Base-by-base conservation (phyloP, 345 rosid genomes). In the Corchorus olitorius region DNA sequence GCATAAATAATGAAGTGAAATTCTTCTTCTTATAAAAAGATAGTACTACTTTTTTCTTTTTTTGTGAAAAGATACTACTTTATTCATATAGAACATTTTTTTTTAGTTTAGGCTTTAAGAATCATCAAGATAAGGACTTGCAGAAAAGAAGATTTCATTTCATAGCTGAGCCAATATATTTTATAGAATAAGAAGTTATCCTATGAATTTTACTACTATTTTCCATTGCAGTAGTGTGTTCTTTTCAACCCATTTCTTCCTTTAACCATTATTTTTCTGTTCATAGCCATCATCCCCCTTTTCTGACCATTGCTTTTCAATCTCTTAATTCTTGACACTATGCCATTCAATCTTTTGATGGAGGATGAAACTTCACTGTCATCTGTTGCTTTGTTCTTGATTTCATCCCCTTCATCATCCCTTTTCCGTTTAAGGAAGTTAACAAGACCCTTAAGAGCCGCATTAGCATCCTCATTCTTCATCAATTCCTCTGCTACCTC, bases 401-500 rank as follows among this genome's bases (percentile, higher is more conserved):
- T 17, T 49, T 76, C 58, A 55, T 70, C 65, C 52, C 53, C 71
- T 76, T 84, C 78, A 0, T 49, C 61, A 0, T 49, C 61, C 66
- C 78, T 83, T 77, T 74, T 86, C 53, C 67, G 77, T 70, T 77
- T 78, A 33, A 88, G 87, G 72, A 86, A 86, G 16, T 76, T 78
- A 14, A 80, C n/a, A 0, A 88, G 76, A 7, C 84, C 83, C 1
- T 33, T 20, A 56, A 88, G 81, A 62, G 76, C 86, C 50, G 67
- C 72, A 46, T 86, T 84, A 71, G 65, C 54, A 65, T 84, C 80
- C 16, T 86, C 87, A 27, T 75, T 85, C 34, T 78, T 84, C 88
- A 88, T 75, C 61, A 88, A 45, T 68, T 83, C 88, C 76, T 87
- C 88, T 1, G 89, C 88, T 54, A 87, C 73, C 62, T 85, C 85